A percentile compares a stretch with the other conserved stretches of the same genome.
phyloP scores from a whole-genome alignment of 495 filamentous ascomycete genomes.

The Lasiosphaeria miniovina region DNA sequence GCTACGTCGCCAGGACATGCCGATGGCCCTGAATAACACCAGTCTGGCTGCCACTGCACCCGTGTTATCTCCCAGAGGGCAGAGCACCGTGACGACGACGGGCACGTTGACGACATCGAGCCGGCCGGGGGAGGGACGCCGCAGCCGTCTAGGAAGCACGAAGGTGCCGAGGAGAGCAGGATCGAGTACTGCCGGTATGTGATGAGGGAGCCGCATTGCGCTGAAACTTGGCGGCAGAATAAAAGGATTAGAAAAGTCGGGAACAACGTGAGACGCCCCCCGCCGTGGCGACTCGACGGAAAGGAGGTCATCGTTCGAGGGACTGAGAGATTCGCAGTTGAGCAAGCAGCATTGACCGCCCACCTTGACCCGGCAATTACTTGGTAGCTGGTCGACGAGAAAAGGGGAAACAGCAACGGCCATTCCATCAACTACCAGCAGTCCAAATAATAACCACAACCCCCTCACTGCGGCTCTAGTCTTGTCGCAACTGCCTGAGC shows the following conservation, averaged over 20 bases:
- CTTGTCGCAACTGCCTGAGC: no score
- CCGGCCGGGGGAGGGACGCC: not conserved
- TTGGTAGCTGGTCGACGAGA: no score
- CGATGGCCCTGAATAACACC: not conserved
- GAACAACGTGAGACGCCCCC: not conserved
- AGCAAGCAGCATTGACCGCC: no score
- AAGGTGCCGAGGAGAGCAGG: not conserved
- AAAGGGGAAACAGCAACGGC: no score
- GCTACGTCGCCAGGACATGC: conserved; percentile 3
- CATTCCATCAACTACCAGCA: no score
- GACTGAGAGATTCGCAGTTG: no score
- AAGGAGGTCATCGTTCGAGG: no score
- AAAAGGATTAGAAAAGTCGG: not conserved
- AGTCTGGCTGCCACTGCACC: conserved; percentile 1
- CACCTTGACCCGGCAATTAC: no score
- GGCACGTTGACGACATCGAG: conserved; percentile 8
- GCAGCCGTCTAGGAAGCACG: conserved; percentile 7
- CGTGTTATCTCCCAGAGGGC: conserved; percentile 7
- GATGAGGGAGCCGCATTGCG: conserved; percentile 9
- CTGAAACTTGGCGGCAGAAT: no score
- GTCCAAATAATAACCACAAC: no score
- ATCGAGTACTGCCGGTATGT: conserved; percentile 8
- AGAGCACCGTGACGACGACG: not conserved
- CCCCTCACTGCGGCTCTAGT: no score
- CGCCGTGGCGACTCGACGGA: not conserved